Evolutionary conservation across 352 stramenopile genomes (phyloP), one percentile per base, ranked within the genome.

Genomic region (Phytopythium kandeliae): DNA sequence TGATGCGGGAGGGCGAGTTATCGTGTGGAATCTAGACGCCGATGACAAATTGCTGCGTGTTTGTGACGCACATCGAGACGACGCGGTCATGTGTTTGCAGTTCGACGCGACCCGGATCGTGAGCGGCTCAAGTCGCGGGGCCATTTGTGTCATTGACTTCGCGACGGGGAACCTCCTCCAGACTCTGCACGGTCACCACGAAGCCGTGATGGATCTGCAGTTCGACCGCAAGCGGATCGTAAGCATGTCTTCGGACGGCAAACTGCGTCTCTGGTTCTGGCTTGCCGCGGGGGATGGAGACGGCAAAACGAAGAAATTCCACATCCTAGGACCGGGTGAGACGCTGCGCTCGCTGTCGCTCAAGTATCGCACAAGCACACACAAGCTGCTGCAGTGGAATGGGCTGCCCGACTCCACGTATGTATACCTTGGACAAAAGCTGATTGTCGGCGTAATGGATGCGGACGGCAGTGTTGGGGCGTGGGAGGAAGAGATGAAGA

Each of bases 21-120:
- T 86, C 33, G 69, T 89, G 28, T 92, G 82, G 78, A 89, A 85
- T 37, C 43, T 87, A 22, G 75, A 87, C n/a, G 69, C 73, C 8
- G 67, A 76, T 2, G 71, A 47, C 22, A 89, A 89, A 43, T 35
- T 86, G 25, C 60, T 89, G 46, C 63, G 78, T 10, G 73, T 85
- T 4, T 88, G 80, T 17, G 64, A 86, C 48, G 61, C 79, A 0
- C 64, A 92, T 55, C 53, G 46, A 52, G 63, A 70, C 44, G 63
- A 62, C 15, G 51, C 71, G 4, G 65, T 92, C 17, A 74, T 68
- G 5, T 88, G 81, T 35, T 57, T 92, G 41, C 73, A 89, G 50
- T 89, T 90, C 53, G 82, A 92, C 13, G 76, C 82, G 25, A 89
- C 70, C 30, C 78, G 79, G 2, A 79, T 92, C 44, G 70, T 92